These are phyloP conservation scores for Pseudogymnoascus sp. DNA, from an alignment of 2,329 filamentous ascomycete genomes.

Conservation along the genomic window DNA sequence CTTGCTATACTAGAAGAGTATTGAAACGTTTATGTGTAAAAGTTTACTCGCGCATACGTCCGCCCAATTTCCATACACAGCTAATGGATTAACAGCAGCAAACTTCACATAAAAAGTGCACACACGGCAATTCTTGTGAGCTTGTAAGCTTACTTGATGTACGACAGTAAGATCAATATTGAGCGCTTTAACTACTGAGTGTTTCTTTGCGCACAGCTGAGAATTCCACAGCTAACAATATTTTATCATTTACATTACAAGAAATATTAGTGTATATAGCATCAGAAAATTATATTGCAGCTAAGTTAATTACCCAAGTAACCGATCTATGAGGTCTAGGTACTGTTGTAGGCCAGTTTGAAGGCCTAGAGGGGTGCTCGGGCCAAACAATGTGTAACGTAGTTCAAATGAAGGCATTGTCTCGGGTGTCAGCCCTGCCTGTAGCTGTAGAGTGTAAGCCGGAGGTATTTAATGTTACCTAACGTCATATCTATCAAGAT, in stretches of 20 bases:
- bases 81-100: neutral
- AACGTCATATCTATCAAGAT: neutral
- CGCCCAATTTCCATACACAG: neutral
- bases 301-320: neutral
- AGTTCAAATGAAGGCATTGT: neutral
- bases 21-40: neutral
- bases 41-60: neutral
- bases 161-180: neutral
- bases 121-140: neutral
- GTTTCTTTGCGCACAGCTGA: neutral
- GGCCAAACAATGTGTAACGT: neutral
- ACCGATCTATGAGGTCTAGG: neutral
- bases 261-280: neutral
- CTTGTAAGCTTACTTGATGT: neutral
- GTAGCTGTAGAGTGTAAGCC: neutral
- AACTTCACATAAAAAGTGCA: neutral
- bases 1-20: neutral
- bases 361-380: neutral
- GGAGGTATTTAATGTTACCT: neutral
- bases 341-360: neutral
- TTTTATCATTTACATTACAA: neutral
- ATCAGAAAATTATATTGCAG: neutral
- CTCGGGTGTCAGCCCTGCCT: neutral
- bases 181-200: neutral
- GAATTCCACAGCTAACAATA: neutral